These are phyloP conservation scores for Collybia sordida DNA, from an alignment of 768 basidiomycete genomes.

Conservation along the genomic window DNA sequence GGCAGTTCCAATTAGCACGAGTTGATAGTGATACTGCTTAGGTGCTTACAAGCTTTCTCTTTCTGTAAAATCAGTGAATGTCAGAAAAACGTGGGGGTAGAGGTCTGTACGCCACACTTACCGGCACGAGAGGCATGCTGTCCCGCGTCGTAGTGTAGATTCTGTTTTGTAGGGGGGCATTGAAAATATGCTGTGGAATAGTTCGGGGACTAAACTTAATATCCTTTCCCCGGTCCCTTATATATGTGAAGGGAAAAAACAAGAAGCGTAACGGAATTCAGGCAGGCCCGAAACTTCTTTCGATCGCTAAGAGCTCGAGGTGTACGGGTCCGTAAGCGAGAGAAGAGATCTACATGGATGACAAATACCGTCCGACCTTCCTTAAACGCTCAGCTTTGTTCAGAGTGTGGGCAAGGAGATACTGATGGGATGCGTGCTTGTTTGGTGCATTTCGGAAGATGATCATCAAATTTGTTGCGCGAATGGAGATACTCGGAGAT, in stretches of 20 bases:
- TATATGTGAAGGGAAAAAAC: too few species aligned
- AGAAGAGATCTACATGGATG: conserved; percentile 1
- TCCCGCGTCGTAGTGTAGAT: conserved; percentile 34
- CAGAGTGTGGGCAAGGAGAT: not conserved
- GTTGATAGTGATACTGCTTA: not conserved
- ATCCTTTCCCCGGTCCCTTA: too few species aligned
- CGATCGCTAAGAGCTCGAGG: not conserved
- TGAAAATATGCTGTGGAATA: not conserved
- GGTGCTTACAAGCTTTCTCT: conserved; percentile 41
- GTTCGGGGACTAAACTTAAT: too few species aligned
- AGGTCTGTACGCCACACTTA: conserved; percentile 18
- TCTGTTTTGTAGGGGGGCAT: conserved; percentile 21
- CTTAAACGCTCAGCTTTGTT: conserved; percentile 1
- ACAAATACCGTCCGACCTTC: conserved; percentile 9
- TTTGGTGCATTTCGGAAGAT: too few species aligned
- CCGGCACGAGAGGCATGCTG: conserved; percentile 46
- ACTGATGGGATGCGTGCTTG: too few species aligned
- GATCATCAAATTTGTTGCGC: too few species aligned
- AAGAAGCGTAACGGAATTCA: too few species aligned
- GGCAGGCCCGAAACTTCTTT: too few species aligned
- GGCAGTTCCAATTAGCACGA: not conserved
- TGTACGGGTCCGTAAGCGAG: conserved; percentile 4
- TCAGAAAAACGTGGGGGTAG: not conserved
- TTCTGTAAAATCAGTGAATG: conserved; percentile 22
- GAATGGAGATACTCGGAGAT: too few species aligned